Evolutionary conservation across 108 stramenopile species (phyloP).

Genomic region (Cyclotella atomus): DNA sequence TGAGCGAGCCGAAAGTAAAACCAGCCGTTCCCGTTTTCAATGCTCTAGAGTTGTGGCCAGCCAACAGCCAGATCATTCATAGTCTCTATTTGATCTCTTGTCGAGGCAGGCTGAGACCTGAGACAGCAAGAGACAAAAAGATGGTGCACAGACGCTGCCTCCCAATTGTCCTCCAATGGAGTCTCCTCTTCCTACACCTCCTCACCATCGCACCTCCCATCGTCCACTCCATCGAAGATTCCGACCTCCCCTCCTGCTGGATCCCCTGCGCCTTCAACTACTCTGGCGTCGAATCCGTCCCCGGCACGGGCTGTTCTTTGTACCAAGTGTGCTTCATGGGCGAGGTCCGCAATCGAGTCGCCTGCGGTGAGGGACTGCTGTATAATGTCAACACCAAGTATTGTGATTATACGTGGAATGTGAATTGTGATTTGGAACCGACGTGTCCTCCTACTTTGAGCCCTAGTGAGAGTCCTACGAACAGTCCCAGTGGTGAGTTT

Average conservation of each 20-base stretch:
- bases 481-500: neutral
- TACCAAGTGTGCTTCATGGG: conserved; percentile 10
- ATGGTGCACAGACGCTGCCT: too few species aligned
- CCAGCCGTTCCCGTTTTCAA: too few species aligned
- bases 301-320: conserved; percentile 1
- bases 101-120: too few species aligned
- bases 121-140: too few species aligned
- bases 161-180: neutral
- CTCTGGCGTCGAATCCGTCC: conserved; percentile 7
- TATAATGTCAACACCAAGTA: neutral
- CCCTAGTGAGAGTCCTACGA: conserved; percentile 1
- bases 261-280: conserved; percentile 7
- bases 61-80: too few species aligned
- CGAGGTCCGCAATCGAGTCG: neutral
- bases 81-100: too few species aligned
- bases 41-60: too few species aligned
- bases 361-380: conserved; percentile 1
- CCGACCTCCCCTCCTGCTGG: conserved; percentile 1
- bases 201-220: neutral
- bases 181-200: neutral
- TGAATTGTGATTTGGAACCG: conserved; percentile 7
- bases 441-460: conserved; percentile 11
- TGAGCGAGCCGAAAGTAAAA: too few species aligned
- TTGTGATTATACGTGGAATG: conserved; percentile 4
- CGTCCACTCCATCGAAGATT: neutral